phyloP scores from a whole-genome alignment of 306 rosid genomes.

The Arachis stenosperma region DNA sequence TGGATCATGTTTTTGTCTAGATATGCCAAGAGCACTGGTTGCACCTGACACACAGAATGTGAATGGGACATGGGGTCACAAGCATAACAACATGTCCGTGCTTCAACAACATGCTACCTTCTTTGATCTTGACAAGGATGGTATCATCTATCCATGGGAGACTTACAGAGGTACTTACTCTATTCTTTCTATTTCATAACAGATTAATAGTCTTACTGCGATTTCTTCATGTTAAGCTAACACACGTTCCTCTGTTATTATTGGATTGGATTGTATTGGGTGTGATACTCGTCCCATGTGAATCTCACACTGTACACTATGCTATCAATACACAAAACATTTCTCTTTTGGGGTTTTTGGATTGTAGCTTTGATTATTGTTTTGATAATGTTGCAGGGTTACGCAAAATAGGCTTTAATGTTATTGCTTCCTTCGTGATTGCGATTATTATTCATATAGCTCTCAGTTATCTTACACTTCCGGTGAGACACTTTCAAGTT shows the following conservation, averaged over 20 bases:
- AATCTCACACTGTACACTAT: no score
- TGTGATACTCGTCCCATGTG: no score
- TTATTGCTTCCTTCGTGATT: constrained; percentile 51
- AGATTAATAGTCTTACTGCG: no score
- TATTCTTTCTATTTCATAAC: not conserved
- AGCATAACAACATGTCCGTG: constrained; percentile 66
- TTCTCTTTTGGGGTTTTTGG: not conserved
- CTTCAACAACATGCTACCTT: constrained; percentile 84
- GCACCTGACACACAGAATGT: constrained; percentile 72
- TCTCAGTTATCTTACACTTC: constrained; percentile 66
- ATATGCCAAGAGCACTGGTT: constrained; percentile 64
- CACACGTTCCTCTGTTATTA: no score
- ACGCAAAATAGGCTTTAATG: constrained; percentile 61
- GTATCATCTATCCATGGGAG: constrained; percentile 72
- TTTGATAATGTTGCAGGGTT: constrained; percentile 47
- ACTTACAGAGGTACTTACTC: constrained; percentile 63
- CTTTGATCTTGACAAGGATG: constrained; percentile 71
- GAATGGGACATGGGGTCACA: constrained; percentile 69
- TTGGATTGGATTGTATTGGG: no score
- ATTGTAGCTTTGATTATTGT: not conserved
- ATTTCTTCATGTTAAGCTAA: no score
- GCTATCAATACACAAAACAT: no score
- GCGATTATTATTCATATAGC: constrained; percentile 50
- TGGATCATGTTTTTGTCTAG: constrained; percentile 32
- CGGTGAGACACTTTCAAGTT: constrained; percentile 53